Evolutionary conservation across 2,329 filamentous ascomycete genomes (phyloP).

Genomic region (Rachicladosporium sp.): DNA sequence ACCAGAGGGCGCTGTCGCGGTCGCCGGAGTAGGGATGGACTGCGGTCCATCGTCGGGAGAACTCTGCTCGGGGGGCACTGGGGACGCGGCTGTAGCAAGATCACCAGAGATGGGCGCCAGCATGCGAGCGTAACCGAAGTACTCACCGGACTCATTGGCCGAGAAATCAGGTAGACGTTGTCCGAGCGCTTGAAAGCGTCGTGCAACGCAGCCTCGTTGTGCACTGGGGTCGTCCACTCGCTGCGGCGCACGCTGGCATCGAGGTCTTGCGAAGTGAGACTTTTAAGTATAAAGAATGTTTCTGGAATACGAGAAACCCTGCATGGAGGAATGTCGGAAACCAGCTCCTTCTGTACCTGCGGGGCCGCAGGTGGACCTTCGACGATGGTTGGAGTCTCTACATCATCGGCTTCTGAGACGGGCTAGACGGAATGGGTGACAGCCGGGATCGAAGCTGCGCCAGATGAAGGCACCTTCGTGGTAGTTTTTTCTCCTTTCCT

Average conservation of each 20-base stretch:
- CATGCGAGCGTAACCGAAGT: constrained; percentile 92
- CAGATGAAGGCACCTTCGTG: no score
- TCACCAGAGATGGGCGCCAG: constrained; percentile 61
- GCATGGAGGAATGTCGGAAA: no score
- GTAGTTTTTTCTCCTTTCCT: constrained; percentile 35
- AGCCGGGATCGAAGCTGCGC: no score
- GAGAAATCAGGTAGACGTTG: constrained; percentile 84
- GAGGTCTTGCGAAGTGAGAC: constrained; percentile 78
- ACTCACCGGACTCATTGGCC: constrained; percentile 93
- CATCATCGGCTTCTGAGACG: no score
- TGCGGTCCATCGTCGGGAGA: constrained; percentile 38
- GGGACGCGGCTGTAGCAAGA: constrained; percentile 24
- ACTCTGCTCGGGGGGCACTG: constrained; percentile 7
- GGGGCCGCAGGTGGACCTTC: neutral
- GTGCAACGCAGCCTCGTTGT: constrained; percentile 75
- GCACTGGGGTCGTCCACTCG: constrained; percentile 87
- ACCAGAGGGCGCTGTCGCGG: constrained; percentile 64
- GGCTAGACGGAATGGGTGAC: no score
- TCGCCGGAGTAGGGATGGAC: constrained; percentile 68
- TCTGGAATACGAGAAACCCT: constrained; percentile 38
- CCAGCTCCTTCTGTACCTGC: no score
- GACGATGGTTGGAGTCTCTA: constrained; percentile 1
- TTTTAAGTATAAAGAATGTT: constrained; percentile 87
- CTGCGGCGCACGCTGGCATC: constrained; percentile 74
- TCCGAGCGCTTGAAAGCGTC: constrained; percentile 68